These are phyloP conservation scores for Brassica nigra DNA, from an alignment of 345 rosid species.

Conservation along the genomic window DNA sequence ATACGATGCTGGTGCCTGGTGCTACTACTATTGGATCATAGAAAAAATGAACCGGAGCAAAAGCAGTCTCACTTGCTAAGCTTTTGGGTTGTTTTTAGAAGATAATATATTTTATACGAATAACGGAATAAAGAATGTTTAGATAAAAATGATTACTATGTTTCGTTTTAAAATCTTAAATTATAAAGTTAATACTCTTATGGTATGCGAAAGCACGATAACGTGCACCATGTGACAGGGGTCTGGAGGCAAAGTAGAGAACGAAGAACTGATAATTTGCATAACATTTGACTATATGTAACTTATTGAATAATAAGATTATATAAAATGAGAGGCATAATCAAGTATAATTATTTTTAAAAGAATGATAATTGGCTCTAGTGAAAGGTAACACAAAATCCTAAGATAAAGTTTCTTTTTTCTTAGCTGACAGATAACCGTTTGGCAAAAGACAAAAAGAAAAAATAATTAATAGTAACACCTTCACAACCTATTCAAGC, in stretches of 20 bases:
- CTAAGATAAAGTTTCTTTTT: neutral
- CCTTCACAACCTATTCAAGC: neutral
- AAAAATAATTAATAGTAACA: neutral
- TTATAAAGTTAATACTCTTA: neutral
- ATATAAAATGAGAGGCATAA: constrained; percentile 30
- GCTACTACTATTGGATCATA: neutral
- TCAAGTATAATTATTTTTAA: constrained; percentile 10
- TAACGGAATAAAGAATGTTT: neutral
- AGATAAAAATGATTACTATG: neutral
- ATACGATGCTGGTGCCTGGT: neutral
- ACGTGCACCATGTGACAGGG: constrained; percentile 40
- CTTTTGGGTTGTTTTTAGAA: neutral
- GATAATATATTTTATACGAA: neutral
- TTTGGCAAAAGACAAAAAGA: constrained; percentile 13
- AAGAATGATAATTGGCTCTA: constrained; percentile 20
- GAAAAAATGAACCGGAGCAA: neutral
- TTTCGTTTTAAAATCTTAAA: neutral
- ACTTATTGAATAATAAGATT: neutral
- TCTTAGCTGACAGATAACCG: neutral
- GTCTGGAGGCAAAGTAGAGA: constrained; percentile 9
- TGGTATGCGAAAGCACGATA: constrained; percentile 19
- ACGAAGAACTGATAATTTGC: constrained; percentile 17
- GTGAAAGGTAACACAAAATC: neutral
- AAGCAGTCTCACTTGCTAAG: neutral
- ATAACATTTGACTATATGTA: constrained; percentile 2